Evolutionary conservation across 768 basidiomycete genomes (phyloP).

Genomic region (Rhodosporidiobolus sp.): DNA sequence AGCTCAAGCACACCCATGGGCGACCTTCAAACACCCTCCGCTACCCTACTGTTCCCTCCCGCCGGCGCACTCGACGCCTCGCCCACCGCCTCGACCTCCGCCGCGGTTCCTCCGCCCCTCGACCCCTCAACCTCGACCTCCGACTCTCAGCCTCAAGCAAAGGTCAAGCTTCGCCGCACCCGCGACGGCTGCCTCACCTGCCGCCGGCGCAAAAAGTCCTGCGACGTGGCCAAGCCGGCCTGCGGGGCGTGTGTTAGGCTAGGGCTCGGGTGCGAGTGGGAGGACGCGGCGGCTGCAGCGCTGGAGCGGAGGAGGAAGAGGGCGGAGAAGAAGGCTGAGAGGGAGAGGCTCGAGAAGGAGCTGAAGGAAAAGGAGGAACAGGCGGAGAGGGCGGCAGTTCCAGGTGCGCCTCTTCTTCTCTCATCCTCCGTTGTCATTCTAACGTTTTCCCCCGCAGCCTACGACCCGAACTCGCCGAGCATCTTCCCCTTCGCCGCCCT

Average conservation of each 20-base stretch:
- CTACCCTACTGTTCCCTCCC: too few relatives aligned
- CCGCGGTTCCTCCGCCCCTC: background rate
- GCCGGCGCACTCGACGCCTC: too few relatives aligned
- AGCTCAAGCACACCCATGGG: too few relatives aligned
- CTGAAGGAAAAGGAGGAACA: background rate
- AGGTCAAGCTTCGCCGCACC: slow-evolving; percentile 7
- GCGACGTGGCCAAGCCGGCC: slow-evolving; percentile 2
- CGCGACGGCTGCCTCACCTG: slow-evolving; percentile 22
- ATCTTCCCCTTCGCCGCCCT: background rate
- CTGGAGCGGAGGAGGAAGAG: slow-evolving; percentile 12
- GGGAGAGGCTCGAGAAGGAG: slow-evolving; percentile 4
- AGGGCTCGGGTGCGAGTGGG: slow-evolving; percentile 14
- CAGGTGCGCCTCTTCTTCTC: background rate
- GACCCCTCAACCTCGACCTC: background rate
- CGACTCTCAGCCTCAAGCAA: too few relatives aligned
- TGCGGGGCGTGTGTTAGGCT: slow-evolving; percentile 10
- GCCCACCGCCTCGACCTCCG: background rate
- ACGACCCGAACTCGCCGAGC: background rate
- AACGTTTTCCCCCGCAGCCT: background rate
- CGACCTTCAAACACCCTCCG: too few relatives aligned
- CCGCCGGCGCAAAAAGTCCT: slow-evolving; percentile 9
- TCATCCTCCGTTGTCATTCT: too few relatives aligned
- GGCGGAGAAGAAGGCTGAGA: background rate
- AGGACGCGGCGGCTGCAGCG: slow-evolving; percentile 3
- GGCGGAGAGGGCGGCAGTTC: background rate